Evolutionary conservation across 2,329 filamentous ascomycete genomes (phyloP), one percentile per base, ranked within the genome.

Genomic region (Colletotrichum camelliae): DNA sequence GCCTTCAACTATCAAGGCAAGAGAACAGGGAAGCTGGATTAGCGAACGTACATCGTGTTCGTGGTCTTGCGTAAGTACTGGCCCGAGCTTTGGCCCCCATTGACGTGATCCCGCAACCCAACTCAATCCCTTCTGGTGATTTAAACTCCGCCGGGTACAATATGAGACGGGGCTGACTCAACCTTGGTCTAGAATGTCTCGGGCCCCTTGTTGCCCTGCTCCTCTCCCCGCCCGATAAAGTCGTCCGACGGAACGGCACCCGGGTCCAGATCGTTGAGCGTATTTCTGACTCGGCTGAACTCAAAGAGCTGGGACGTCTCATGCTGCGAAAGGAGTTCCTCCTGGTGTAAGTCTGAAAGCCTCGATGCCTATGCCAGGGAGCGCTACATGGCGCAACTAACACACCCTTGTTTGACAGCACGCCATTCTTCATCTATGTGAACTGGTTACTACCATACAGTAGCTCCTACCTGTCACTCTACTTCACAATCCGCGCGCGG

Each of bases 1-100:
- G 86, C 81, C 4, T 81, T 89, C 31, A 89, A 89, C 73, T 62
- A 78, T 8, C 74, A 72, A 7, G 77, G 70, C 1, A 77, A 75
- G 48, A 61, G 72, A 29, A 79, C 78, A 18, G 81, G 82, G 29
- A 81, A 79, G 57, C 76, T 82, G 16, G 77, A 77, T 7, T 79
- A 77, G 61, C 67, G 78, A 10, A 82, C 80, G 2, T 82, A 81
- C 29, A 78, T 82, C 55, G 74, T 82, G 61, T 80, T 82, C 61
- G 78, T 82, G 8, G 80, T 77, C 5, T 67, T 82, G 33, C 80
- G 55, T 61, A 8, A 55, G 55, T 55, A 6, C 1, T 21, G 31
- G 57, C 21, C 31, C 61, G 31, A 62, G 61, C 57, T 67, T 21
- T 7, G 10, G 7, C 13, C 7, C 21, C 43, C 21, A 24, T 24